phyloP scores from a whole-genome alignment of 108 stramenopile genomes.

The Pseudonitzschia multiseries region DNA sequence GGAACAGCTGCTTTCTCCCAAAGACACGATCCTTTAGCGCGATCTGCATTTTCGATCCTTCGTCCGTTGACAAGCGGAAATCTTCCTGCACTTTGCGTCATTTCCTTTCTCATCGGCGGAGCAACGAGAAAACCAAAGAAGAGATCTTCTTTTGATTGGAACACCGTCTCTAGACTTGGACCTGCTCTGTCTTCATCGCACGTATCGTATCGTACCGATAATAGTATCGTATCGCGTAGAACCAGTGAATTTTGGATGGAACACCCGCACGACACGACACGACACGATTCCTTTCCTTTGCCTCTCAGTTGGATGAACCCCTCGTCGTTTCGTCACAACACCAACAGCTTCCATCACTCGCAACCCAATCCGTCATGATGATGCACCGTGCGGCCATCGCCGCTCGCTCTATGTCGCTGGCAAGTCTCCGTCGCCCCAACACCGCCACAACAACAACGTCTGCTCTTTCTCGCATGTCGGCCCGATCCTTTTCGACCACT shows the following conservation, averaged over 20 bases:
- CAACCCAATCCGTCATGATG: slow-evolving; percentile 5
- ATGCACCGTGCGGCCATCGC: slow-evolving; percentile 16
- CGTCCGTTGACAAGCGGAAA: neutral
- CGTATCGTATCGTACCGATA: no score
- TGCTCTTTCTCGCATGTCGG: neutral
- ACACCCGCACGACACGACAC: no score
- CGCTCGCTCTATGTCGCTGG: slow-evolving; percentile 7
- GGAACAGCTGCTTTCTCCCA: neutral
- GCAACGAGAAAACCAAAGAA: neutral
- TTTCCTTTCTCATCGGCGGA: neutral
- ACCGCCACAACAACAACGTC: neutral
- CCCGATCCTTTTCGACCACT: slow-evolving; percentile 6
- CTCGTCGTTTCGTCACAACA: neutral
- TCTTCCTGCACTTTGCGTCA: slow-evolving; percentile 1
- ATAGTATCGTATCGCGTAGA: no score
- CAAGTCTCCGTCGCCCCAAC: neutral
- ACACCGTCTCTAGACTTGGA: no score
- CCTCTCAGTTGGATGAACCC: neutral
- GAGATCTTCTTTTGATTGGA: neutral
- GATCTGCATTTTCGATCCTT: neutral
- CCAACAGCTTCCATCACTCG: neutral
- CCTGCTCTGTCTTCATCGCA: no score
- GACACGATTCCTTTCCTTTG: neutral
- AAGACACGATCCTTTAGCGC: neutral
- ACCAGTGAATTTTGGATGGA: no score